A percentile compares a stretch with the other conserved stretches of the same genome.
Evolutionary conservation across 805 yeast species (phyloP).

Genomic region (Candida ovalis): DNA sequence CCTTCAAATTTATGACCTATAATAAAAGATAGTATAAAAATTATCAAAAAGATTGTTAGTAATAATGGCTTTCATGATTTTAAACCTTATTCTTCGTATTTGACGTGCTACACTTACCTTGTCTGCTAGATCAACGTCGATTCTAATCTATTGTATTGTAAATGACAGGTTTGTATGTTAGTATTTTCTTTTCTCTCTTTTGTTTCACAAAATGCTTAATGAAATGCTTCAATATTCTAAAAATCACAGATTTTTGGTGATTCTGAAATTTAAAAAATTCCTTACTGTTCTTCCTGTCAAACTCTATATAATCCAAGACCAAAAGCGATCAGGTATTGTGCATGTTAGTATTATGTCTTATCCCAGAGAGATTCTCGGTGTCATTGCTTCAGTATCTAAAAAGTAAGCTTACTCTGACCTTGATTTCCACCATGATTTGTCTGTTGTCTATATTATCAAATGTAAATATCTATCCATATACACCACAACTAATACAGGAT

Average conservation of each 20-base stretch:
- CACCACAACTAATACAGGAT: too few relatives aligned
- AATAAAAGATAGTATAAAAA: slow-evolving; percentile 12
- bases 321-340: neutral
- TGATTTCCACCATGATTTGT: slow-evolving; percentile 24
- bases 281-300: slow-evolving; percentile 74
- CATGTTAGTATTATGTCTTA: neutral
- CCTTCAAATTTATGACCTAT: slow-evolving; percentile 63
- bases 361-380: too few relatives aligned
- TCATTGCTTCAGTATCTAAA: too few relatives aligned
- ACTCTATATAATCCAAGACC: slow-evolving; percentile 36
- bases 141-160: slow-evolving; percentile 44
- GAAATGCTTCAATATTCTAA: too few relatives aligned
- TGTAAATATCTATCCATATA: neutral
- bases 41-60: neutral
- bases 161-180: neutral
- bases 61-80: neutral
- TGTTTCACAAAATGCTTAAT: too few relatives aligned
- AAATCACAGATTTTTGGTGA: too few relatives aligned
- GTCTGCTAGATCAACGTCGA: slow-evolving; percentile 69
- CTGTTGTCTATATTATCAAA: too few relatives aligned
- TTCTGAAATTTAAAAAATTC: slow-evolving; percentile 6
- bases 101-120: too few relatives aligned
- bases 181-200: neutral
- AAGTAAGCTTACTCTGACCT: slow-evolving; percentile 31
- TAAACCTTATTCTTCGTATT: too few relatives aligned